Conservation (phyloP, 352 stramenopile species). For the Globisporangium middletonii region DNA sequence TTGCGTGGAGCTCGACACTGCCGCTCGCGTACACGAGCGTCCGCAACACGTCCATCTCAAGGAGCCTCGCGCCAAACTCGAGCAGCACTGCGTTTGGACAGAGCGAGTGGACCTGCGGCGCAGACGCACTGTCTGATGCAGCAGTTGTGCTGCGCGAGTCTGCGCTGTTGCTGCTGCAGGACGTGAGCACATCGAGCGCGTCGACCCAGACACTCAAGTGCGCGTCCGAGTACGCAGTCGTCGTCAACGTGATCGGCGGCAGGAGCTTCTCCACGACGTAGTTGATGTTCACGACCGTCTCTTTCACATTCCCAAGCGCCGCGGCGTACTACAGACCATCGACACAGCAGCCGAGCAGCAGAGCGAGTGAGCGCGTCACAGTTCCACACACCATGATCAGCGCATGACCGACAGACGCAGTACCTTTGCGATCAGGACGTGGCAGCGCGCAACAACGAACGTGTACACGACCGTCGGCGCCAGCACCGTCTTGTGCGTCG, state of each 20-base stretch:
- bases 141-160: constrained; percentile 4
- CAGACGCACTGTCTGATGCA: not conserved
- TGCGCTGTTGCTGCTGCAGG: constrained; percentile 29
- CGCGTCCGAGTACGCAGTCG: constrained; percentile 36
- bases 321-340: constrained; percentile 37
- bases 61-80: constrained; percentile 37
- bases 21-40: constrained; percentile 37
- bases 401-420: not conserved
- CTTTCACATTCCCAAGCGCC: constrained; percentile 43
- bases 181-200: constrained; percentile 40
- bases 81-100: constrained; percentile 44
- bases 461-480: constrained; percentile 38
- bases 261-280: constrained; percentile 45
- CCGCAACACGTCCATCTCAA: constrained; percentile 37
- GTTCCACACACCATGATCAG: not conserved
- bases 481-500: constrained; percentile 34
- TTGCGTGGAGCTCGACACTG: constrained; percentile 45
- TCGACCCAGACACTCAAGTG: constrained; percentile 56
- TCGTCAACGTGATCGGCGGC: constrained; percentile 18
- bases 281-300: constrained; percentile 50
- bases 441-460: constrained; percentile 48
- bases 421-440: constrained; percentile 68
- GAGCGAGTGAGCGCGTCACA: constrained; percentile 1
- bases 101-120: constrained; percentile 30
- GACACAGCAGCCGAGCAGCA: not conserved